phyloP scores from a whole-genome alignment of 1,284 basidiomycete genomes.

The Rhodotorula sp. region DNA sequence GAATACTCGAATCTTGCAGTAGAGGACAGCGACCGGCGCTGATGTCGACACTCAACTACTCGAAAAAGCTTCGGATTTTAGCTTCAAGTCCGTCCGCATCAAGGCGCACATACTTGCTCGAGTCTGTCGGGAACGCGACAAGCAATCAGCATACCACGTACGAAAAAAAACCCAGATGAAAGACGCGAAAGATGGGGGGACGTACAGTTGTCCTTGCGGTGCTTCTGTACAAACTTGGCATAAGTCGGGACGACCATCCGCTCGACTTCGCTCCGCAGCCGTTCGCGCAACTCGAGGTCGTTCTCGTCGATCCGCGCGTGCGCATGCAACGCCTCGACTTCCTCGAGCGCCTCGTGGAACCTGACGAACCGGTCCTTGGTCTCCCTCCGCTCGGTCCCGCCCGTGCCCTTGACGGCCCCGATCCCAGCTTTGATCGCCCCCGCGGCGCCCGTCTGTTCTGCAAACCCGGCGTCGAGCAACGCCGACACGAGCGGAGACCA shows the following conservation, averaged over 20 bases:
- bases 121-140: conserved; percentile 28
- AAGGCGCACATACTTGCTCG: conserved; percentile 43
- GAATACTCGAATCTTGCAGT: too few relatives aligned
- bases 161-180: not conserved
- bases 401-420: conserved; percentile 38
- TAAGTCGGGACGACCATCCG: conserved; percentile 48
- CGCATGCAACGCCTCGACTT: conserved; percentile 45
- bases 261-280: conserved; percentile 46
- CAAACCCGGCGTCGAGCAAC: conserved; percentile 46
- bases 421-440: conserved; percentile 43
- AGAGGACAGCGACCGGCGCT: not conserved
- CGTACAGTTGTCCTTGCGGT: conserved; percentile 42
- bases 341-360: conserved; percentile 47
- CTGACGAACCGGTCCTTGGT: conserved; percentile 47
- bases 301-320: conserved; percentile 43
- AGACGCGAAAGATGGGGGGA: not conserved
- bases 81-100: conserved; percentile 43
- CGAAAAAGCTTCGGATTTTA: conserved; percentile 41
- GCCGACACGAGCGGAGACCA: conserved; percentile 46
- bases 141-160: not conserved
- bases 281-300: conserved; percentile 43
- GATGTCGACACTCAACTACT: not conserved
- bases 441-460: conserved; percentile 40
- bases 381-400: conserved; percentile 43
- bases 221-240: conserved; percentile 39